A percentile compares a stretch with the other conserved stretches of the same genome.
Evolutionary conservation across 2,329 filamentous ascomycete species (phyloP).

Genomic region (Sordariomycetes sp.): DNA sequence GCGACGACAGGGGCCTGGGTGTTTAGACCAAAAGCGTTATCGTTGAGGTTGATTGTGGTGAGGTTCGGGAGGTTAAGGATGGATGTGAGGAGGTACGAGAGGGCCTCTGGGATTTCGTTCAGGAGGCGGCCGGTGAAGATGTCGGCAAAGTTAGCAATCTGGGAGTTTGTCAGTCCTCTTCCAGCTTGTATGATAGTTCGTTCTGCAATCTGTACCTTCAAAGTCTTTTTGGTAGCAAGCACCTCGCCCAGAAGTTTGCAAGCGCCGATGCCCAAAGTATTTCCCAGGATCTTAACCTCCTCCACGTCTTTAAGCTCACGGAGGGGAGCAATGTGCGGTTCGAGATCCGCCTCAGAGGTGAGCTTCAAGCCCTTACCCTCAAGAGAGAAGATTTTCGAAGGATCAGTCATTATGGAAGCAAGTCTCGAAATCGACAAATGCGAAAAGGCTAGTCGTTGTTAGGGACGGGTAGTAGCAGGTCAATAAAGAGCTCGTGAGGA

Average conservation of each 20-base stretch:
- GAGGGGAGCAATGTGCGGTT: constrained; percentile 71
- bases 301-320: constrained; percentile 65
- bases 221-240: constrained; percentile 72
- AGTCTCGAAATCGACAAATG: constrained; percentile 5
- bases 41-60: constrained; percentile 88
- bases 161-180: constrained; percentile 2
- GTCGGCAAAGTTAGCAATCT: constrained; percentile 85
- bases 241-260: constrained; percentile 79
- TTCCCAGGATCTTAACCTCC: constrained; percentile 79
- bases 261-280: constrained; percentile 85
- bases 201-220: constrained; percentile 48
- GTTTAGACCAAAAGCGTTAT: constrained; percentile 96
- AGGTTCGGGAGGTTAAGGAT: constrained; percentile 80
- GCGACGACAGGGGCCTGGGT: constrained; percentile 87
- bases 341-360: constrained; percentile 77
- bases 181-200: not conserved
- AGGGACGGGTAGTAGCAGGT: not conserved
- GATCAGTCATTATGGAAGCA: constrained; percentile 17
- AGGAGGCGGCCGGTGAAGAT: constrained; percentile 95
- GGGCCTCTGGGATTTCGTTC: constrained; percentile 84
- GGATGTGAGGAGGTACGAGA: constrained; percentile 76
- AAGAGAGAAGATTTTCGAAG: constrained; percentile 70
- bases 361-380: constrained; percentile 91
- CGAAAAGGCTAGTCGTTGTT: too few relatives aligned
- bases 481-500: not conserved